Evolutionary conservation across 768 basidiomycete genomes (phyloP), one percentile per base, ranked within the genome.

Genomic region (Cystobasidium onofrii): DNA sequence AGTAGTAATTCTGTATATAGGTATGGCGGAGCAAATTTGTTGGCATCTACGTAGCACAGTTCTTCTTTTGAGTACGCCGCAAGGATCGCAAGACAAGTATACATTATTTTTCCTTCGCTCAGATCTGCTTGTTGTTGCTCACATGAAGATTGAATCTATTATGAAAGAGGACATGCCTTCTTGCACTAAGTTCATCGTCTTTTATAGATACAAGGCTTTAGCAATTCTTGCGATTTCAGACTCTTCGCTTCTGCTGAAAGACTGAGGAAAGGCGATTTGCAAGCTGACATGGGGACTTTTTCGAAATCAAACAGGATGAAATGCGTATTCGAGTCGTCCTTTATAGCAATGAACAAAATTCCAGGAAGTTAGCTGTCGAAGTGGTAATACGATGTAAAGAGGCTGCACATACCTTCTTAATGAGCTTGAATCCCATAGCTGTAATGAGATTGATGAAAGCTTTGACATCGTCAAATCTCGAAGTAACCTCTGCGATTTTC

Each of bases 181-280:
- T n/a, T n/a, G n/a, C n/a, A n/a, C n/a, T 44, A 25, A 39, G 13
- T 25, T 41, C 33, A 95, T 79, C 92, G 85, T 77, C 89, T 85
- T 80, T 95, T 96, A 81, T 96, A 96, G 82, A 95, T 90, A 81
- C 92, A 96, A 41, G 93, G 88, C 81, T 91, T 91, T 73, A 96
- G 83, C 43, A 91, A 76, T 52, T 83, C 83, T 13, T 78, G 79
- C 88, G 89, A 92, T 74, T 88, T 86, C 76, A 86, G 83, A 61
- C 87, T 84, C 44, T 81, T 82, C 18, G 74, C 76, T 1, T 1
- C 29, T 64, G 50, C 70, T 50, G 72, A 72, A 44, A 29, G 10
- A 54, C 62, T 4, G 9, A 27, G 13, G 18, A 33, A 46, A 20
- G 33, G 61, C 44, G 43, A 41, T 29, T 66, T 79, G 84, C 86